Base-by-base conservation (phyloP, 2,329 filamentous ascomycete genomes). In the Aschersonia sp. region DNA sequence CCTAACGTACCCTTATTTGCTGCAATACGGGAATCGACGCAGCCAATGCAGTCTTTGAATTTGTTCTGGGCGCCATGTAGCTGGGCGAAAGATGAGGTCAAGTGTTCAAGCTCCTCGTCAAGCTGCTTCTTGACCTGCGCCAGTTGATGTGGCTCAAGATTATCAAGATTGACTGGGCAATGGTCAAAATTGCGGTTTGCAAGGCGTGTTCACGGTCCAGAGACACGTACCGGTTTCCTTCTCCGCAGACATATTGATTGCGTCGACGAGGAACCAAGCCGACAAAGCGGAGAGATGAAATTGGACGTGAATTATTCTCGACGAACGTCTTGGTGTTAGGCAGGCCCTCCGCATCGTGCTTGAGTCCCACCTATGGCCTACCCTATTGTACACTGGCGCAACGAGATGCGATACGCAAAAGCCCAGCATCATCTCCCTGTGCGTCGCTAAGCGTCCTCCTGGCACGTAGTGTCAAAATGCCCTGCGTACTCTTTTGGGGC, bases 51-150 rank as follows among this genome's bases (percentile, higher is more conserved):
- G 61, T 97, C 91, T 48, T 79, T 78, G 71, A 98, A 98, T 64
- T 94, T 95, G 47, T 80, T 76, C 64, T 97, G 92, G 2, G 92
- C 92, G 47, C 83, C 82, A 54, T 89, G 86, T 2, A 98, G 80
- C 63, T 94, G 92, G 46, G 84, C 76, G 70, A 94, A 95, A 7
- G 92, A 97, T 49, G 73, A 78, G 2, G 88, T 94, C 55, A 98
- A 79, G 70, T 97, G 91, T 63, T 95, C 88, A 54, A 98, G 83
- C 68, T 98, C 92, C 59, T 92, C 84, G 65, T 95, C 91, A 55
- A 98, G 83, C 65, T 96, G 91, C 65, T 92, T 89, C 74, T 98
- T 96, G 56, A 98, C 83, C 58, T 88, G 81, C 56, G 80, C 83
- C 55, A 98, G 84, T 68, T 96, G 91, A 55, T 87, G 85, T 30